These are phyloP conservation scores for Phalaenopsis equestris DNA, from an alignment of 106 monocot genomes.

Conservation along the genomic window DNA sequence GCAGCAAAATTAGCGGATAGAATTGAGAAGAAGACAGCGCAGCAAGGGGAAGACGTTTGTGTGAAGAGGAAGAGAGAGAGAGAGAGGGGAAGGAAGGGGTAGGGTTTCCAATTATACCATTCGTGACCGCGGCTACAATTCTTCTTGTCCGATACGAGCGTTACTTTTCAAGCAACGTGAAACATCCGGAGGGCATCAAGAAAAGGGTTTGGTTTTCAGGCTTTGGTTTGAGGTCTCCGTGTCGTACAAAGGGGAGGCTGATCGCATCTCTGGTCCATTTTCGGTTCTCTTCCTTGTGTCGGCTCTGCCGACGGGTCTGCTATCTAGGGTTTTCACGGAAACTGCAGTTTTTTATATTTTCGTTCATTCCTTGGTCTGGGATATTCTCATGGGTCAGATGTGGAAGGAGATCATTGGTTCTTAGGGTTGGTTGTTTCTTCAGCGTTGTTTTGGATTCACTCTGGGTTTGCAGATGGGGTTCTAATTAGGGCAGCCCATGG, in stretches of 20 bases:
- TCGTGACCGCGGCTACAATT: neutral
- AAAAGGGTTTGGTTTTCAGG: neutral
- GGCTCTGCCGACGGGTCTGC: neutral
- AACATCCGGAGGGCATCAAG: neutral
- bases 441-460: neutral
- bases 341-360: neutral
- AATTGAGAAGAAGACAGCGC: neutral
- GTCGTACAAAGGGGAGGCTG: neutral
- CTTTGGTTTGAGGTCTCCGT: neutral
- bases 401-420: neutral
- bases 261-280: neutral
- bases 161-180: neutral
- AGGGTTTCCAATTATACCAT: neutral
- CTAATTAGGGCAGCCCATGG: neutral
- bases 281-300: neutral
- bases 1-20: neutral
- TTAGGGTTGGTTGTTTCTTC: conserved; percentile 1
- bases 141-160: neutral
- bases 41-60: neutral
- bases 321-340: neutral
- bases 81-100: neutral
- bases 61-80: neutral
- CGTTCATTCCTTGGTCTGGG: neutral
- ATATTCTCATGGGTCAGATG: neutral
- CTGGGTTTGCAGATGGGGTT: neutral